These are phyloP conservation scores for Cercophora newfieldiana DNA, from an alignment of 495 filamentous ascomycete species.

Conservation along the genomic window DNA sequence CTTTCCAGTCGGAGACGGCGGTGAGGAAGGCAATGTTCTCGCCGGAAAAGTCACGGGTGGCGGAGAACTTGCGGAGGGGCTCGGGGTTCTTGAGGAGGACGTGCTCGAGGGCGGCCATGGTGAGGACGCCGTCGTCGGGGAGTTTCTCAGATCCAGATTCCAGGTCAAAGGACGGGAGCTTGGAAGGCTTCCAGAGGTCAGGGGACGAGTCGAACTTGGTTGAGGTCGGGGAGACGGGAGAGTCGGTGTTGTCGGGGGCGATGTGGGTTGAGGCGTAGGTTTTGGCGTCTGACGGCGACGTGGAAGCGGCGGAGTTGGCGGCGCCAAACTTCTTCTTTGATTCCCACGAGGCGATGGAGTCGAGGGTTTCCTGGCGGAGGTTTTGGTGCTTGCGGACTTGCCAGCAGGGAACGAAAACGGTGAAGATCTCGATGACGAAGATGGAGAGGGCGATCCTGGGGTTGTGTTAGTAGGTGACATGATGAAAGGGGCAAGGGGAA, in stretches of 20 bases:
- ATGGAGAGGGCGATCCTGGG: slow-evolving; percentile 35
- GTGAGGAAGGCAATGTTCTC: slow-evolving; percentile 70
- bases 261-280: slow-evolving; percentile 25
- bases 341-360: slow-evolving; percentile 35
- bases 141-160: slow-evolving; percentile 20
- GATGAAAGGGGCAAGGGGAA: neutral
- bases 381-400: slow-evolving; percentile 29
- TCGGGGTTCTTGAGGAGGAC: slow-evolving; percentile 55
- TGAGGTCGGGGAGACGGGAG: neutral
- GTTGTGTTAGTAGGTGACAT: slow-evolving; percentile 1
- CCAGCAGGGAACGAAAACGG: slow-evolving; percentile 48
- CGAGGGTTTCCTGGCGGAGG: slow-evolving; percentile 33
- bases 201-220: slow-evolving; percentile 11
- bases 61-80: slow-evolving; percentile 60
- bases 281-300: neutral
- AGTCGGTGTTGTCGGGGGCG: slow-evolving; percentile 28
- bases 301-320: slow-evolving; percentile 13
- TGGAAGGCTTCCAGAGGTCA: slow-evolving; percentile 29
- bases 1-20: slow-evolving; percentile 57
- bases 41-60: slow-evolving; percentile 63
- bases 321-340: slow-evolving; percentile 31
- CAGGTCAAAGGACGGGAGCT: slow-evolving; percentile 23
- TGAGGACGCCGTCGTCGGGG: slow-evolving; percentile 46
- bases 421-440: slow-evolving; percentile 52
- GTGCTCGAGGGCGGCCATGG: slow-evolving; percentile 61